These are phyloP conservation scores for Kluyveromyces nonfermentans DNA, from an alignment of 805 yeast species.

Conservation along the genomic window DNA sequence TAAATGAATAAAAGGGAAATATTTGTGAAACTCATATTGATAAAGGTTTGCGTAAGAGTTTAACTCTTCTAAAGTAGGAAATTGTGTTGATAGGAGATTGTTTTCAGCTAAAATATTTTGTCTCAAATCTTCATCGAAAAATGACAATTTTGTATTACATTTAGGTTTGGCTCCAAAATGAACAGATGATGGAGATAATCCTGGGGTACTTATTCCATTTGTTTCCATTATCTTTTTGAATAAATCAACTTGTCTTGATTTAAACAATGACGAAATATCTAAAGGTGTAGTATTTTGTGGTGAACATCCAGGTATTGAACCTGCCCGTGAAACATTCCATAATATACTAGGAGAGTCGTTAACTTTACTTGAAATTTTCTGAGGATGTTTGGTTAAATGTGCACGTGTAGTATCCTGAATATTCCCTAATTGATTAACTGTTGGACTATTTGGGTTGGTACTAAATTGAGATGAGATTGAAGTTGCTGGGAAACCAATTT, in stretches of 20 bases:
- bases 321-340: neutral
- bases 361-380: neutral
- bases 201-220: slow-evolving; percentile 3
- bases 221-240: slow-evolving; percentile 35
- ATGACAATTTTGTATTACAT: slow-evolving; percentile 18
- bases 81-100: slow-evolving; percentile 46
- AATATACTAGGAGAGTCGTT: neutral
- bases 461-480: neutral
- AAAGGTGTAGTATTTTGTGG: slow-evolving; percentile 2
- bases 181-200: slow-evolving; percentile 1
- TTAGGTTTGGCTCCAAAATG: slow-evolving; percentile 1
- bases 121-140: slow-evolving; percentile 45
- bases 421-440: neutral
- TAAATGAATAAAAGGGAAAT: slow-evolving; percentile 76
- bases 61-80: slow-evolving; percentile 69
- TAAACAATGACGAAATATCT: slow-evolving; percentile 52
- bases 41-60: slow-evolving; percentile 69
- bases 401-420: neutral
- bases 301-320: neutral
- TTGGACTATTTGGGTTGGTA: neutral
- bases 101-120: slow-evolving; percentile 43
- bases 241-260: slow-evolving; percentile 57
- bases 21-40: slow-evolving; percentile 68
- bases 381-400: neutral
- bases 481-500: slow-evolving; percentile 42